These are phyloP conservation scores for Phytophthora cactorum DNA, from an alignment of 352 stramenopile species.

Conservation along the genomic window DNA sequence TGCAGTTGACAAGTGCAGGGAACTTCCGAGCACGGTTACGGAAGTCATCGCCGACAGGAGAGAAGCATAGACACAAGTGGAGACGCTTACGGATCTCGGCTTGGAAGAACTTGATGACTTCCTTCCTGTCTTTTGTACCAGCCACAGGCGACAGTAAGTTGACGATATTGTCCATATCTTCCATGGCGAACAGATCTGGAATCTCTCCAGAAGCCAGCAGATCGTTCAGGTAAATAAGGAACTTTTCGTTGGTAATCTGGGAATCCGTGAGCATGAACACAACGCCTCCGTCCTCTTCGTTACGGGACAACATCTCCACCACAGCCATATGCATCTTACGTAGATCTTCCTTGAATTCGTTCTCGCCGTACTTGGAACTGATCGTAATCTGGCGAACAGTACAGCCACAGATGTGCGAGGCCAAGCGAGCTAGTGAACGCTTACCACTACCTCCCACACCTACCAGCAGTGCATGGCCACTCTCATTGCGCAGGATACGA, in stretches of 20 bases:
- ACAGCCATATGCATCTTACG: constrained; percentile 95
- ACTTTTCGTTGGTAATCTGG: constrained; percentile 97
- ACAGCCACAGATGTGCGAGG: constrained; percentile 94
- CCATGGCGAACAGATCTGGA: constrained; percentile 93
- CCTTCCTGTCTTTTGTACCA: constrained; percentile 87
- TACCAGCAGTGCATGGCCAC: constrained; percentile 93
- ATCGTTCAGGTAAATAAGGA: constrained; percentile 97
- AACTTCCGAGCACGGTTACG: constrained; percentile 94
- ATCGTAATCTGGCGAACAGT: constrained; percentile 94
- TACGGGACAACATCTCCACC: constrained; percentile 90
- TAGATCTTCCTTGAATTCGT: constrained; percentile 97
- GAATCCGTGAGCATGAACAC: constrained; percentile 96
- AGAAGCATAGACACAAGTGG: constrained; percentile 96
- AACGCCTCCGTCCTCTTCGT: constrained; percentile 87
- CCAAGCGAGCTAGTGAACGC: constrained; percentile 92
- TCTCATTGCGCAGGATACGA: constrained; percentile 92
- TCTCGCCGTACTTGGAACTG: constrained; percentile 94
- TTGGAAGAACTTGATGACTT: constrained; percentile 96
- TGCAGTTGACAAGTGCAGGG: constrained; percentile 95
- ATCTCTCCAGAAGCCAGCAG: constrained; percentile 94
- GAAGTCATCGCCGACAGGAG: constrained; percentile 96
- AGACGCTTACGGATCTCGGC: constrained; percentile 94
- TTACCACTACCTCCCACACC: constrained; percentile 95
- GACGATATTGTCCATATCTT: constrained; percentile 96
- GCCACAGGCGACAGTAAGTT: constrained; percentile 82